Percentiles rank a stretch among this genome's conserved stretches.
Conservation (phyloP, 1,139 yeast genomes). For the Diutina mesorugosa region DNA sequence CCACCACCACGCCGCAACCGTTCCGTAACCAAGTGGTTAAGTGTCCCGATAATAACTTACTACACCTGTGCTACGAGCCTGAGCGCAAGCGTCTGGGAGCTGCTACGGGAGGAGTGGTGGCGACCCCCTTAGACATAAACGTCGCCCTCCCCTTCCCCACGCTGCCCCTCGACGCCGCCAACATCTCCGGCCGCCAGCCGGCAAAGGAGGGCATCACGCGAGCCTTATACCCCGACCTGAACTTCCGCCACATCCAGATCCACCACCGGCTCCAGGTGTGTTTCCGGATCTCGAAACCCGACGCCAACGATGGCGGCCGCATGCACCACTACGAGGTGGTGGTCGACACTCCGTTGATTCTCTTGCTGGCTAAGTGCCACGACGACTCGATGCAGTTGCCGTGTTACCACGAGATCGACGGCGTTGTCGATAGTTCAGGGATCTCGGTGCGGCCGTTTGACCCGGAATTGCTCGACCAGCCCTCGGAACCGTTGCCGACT, state of each 20-base stretch:
- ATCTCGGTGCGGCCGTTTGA: background rate
- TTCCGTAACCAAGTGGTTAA: slow-evolving; percentile 51
- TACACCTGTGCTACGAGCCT: slow-evolving; percentile 42
- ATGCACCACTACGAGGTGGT: slow-evolving; percentile 82
- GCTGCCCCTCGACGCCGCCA: slow-evolving; percentile 16
- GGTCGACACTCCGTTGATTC: slow-evolving; percentile 70
- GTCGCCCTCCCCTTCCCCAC: slow-evolving; percentile 35
- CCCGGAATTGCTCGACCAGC: slow-evolving; percentile 5
- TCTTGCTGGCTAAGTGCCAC: slow-evolving; percentile 62
- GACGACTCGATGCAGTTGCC: slow-evolving; percentile 63
- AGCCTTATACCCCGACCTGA: slow-evolving; percentile 55
- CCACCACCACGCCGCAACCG: slow-evolving; percentile 23
- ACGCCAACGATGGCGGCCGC: slow-evolving; percentile 41
- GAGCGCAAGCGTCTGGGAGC: slow-evolving; percentile 7
- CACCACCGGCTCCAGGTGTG: slow-evolving; percentile 71
- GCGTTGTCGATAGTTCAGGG: background rate
- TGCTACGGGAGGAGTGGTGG: slow-evolving; percentile 17
- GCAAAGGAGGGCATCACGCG: slow-evolving; percentile 24
- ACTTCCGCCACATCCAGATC: slow-evolving; percentile 56
- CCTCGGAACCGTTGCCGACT: slow-evolving; percentile 33
- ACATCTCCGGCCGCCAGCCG: background rate
- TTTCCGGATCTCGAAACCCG: slow-evolving; percentile 55
- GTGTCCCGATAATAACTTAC: slow-evolving; percentile 46
- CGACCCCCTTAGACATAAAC: slow-evolving; percentile 33
- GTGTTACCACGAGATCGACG: slow-evolving; percentile 31